Base-by-base conservation (phyloP, 2,329 filamentous ascomycete species). In the Xylariaceae sp. region DNA sequence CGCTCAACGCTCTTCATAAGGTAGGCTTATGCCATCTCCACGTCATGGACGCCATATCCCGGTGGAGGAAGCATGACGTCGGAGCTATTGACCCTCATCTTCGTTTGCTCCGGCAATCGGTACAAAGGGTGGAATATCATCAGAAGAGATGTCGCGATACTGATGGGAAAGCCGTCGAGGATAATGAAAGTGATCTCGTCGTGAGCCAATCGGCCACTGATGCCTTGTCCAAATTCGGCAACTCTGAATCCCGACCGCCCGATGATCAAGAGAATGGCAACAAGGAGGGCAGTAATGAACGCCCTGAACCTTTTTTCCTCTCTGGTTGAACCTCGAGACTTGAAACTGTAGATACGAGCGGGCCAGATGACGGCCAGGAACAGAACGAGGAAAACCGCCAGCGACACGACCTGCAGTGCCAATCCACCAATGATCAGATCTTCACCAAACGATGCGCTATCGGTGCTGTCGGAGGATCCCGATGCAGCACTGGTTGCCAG, bases 311-410 rank as follows among this genome's bases (percentile, higher is more conserved):
- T 48, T 48, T 5, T 48, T 28, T 52, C 51, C 10, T 50, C 38
- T 5, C 18, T n/a, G 28, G 49, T 36, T 4, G 55, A 33, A 22
- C 28, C 28, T 5, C 5, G n/a, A 2, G 47, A 39, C 5, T 34
- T 18, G 11, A 45, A 10, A 4, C 43, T 38, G 12, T 56, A 56
- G n/a, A 58, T 47, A 7, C 51, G 31, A 31, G 48, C 42, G 1
- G 56, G 56, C 44, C 42, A 52, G 28, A 56, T 46, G 2, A 58
- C 49, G 2, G 42, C 56, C 13, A 56, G 13, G 33, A 58, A 58
- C 14, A 58, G 49, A 16, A 56, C 31, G 33, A 58, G 50, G 11
- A 56, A 58, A n/a, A 58, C 13, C 1, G 46, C 36, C 5, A 58
- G 48, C 1, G 56, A 56, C 40, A 56, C 16, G 2, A 54, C 54